These are phyloP conservation scores for Hortiboletus flavorubellus DNA, from an alignment of 768 basidiomycete species.

Conservation along the genomic window DNA sequence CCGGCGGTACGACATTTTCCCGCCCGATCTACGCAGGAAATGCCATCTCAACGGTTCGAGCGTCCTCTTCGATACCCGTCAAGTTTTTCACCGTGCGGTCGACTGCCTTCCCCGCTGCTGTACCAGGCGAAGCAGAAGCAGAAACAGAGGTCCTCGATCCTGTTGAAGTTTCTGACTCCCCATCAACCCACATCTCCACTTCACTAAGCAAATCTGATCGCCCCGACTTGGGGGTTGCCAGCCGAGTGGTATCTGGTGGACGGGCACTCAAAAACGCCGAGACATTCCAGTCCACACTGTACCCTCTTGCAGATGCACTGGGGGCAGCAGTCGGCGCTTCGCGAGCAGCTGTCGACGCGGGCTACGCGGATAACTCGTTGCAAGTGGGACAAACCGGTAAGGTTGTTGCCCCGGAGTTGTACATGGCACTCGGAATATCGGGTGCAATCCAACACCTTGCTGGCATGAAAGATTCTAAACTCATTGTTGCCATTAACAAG, in stretches of 20 bases:
- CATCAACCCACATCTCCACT: conserved; percentile 62
- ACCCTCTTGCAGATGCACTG: conserved; percentile 89
- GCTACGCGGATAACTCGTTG: conserved; percentile 95
- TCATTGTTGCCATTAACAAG: conserved; percentile 99
- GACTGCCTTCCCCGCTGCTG: conserved; percentile 79
- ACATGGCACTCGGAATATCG: conserved; percentile 95
- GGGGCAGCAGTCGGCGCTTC: conserved; percentile 98
- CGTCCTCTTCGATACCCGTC: conserved; percentile 68
- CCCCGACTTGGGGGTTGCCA: conserved; percentile 86
- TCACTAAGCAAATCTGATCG: conserved; percentile 86
- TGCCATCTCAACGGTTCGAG: conserved; percentile 89
- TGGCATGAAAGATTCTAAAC: conserved; percentile 98
- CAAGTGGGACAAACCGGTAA: conserved; percentile 99
- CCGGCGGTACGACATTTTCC: conserved; percentile 79
- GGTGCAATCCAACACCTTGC: conserved; percentile 99
- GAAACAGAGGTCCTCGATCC: conserved; percentile 62
- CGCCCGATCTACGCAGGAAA: conserved; percentile 98
- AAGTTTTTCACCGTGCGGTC: conserved; percentile 96
- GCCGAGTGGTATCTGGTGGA: conserved; percentile 90
- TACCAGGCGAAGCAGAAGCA: conserved; percentile 47
- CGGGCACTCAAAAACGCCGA: conserved; percentile 92
- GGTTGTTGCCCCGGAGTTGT: conserved; percentile 94
- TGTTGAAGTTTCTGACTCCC: conserved; percentile 52
- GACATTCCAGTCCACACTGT: conserved; percentile 81
- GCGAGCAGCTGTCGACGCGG: conserved; percentile 95